Evolutionary conservation across 2,329 filamentous ascomycete species (phyloP).

Genomic region (Trichoderma endophyticum): DNA sequence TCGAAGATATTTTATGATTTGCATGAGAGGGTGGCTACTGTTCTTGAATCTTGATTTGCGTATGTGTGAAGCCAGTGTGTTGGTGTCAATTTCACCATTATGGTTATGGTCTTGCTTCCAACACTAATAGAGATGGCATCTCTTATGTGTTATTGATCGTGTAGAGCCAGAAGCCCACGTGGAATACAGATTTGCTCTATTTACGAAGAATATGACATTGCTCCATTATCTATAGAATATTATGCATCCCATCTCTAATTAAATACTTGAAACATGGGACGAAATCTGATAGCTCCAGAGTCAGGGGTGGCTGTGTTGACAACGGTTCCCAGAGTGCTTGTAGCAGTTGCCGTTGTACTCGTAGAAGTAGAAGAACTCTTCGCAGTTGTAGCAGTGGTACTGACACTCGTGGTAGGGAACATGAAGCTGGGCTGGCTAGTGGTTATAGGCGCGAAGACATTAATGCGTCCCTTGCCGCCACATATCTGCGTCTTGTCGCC

Average conservation of each 20-base stretch:
- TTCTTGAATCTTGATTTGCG: background rate
- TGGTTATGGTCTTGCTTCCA: background rate
- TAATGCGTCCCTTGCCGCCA: constrained; percentile 21
- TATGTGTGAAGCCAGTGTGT: background rate
- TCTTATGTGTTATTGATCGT: background rate
- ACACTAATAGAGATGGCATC: background rate
- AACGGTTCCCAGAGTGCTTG: background rate
- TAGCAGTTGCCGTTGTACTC: background rate
- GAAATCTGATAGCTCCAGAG: background rate
- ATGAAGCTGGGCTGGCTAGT: background rate
- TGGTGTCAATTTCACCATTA: background rate
- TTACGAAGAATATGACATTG: background rate
- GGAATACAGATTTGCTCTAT: background rate
- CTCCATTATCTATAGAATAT: background rate
- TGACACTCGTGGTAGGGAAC: background rate
- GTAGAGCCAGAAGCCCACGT: background rate
- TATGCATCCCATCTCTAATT: background rate
- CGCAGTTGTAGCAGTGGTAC: background rate
- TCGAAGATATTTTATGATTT: background rate
- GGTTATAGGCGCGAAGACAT: constrained; percentile 21
- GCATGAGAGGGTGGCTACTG: background rate
- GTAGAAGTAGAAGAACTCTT: background rate
- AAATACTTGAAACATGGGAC: background rate
- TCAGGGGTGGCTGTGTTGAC: background rate
- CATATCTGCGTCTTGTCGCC: constrained; percentile 21